phyloP scores from a whole-genome alignment of 2,329 filamentous ascomycete genomes.

The Xylaria arbuscula region DNA sequence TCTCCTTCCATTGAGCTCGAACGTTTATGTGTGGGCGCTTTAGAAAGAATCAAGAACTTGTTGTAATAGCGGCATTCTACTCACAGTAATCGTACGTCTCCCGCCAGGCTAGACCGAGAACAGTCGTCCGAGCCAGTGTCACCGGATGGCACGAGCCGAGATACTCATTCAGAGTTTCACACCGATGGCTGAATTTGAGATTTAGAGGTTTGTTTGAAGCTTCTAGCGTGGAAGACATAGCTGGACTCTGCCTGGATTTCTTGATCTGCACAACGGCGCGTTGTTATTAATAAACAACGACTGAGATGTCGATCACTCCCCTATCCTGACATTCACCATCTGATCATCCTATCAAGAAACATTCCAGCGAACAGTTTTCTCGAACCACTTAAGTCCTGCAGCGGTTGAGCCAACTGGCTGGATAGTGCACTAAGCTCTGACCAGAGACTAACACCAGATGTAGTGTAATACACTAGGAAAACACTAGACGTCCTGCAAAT shows the following conservation, averaged over 20 bases:
- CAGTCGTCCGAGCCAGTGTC: not conserved
- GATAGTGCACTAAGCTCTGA: slow-evolving; percentile 3
- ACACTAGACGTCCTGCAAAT: not conserved
- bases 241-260: not conserved
- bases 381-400: not conserved
- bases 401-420: slow-evolving; percentile 3
- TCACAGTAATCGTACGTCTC: not conserved
- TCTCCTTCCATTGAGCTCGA: too few species aligned
- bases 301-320: slow-evolving; percentile 3
- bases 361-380: not conserved
- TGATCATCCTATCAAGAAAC: slow-evolving; percentile 1
- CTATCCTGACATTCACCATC: slow-evolving; percentile 1
- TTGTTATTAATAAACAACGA: slow-evolving; percentile 5
- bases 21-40: not conserved
- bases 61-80: not conserved
- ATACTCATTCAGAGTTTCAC: slow-evolving; percentile 3
- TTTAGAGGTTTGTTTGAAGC: not conserved
- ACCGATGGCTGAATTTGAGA: not conserved
- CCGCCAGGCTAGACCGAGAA: slow-evolving; percentile 9
- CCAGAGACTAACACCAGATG: not conserved
- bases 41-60: not conserved
- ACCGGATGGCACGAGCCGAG: not conserved
- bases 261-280: not conserved
- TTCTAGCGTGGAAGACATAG: not conserved
- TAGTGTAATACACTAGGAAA: not conserved